These are phyloP conservation scores for Fragaria nilgerrensis DNA, from an alignment of 306 rosid species.

Conservation along the genomic window DNA sequence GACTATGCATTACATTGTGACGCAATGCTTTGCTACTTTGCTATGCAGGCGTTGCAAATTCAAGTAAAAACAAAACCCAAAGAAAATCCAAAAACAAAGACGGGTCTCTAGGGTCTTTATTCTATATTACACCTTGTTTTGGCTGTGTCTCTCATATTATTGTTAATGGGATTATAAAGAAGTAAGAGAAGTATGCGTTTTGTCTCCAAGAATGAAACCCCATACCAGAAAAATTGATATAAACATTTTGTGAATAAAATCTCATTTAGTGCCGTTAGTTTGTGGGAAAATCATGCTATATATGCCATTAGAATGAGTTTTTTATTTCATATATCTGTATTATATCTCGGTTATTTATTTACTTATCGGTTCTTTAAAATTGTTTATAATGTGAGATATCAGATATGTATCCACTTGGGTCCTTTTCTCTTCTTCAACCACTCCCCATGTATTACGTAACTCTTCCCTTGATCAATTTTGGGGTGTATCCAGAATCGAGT, in stretches of 20 bases:
- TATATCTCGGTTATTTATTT: too few relatives aligned
- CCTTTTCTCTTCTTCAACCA: background rate
- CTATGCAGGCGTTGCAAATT: conserved; percentile 17
- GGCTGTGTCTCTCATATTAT: background rate
- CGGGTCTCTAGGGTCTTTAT: background rate
- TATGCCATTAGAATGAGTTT: background rate
- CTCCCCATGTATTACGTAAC: background rate
- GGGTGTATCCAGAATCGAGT: background rate
- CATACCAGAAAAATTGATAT: background rate
- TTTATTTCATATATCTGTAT: background rate
- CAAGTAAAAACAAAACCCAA: background rate
- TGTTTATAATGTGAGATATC: too few relatives aligned
- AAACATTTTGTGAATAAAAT: background rate
- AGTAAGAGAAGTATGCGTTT: background rate
- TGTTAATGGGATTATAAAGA: background rate
- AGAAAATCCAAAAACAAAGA: background rate
- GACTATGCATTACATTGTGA: conserved; percentile 1
- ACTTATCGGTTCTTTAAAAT: too few relatives aligned
- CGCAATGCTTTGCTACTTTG: background rate
- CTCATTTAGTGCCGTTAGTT: background rate
- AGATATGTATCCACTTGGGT: background rate
- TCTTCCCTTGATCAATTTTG: background rate
- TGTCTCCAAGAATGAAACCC: background rate
- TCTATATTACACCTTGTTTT: background rate
- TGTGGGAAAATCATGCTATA: background rate